Conservation (phyloP, 2,329 filamentous ascomycete genomes). For the Nigrospora osmanthi region DNA sequence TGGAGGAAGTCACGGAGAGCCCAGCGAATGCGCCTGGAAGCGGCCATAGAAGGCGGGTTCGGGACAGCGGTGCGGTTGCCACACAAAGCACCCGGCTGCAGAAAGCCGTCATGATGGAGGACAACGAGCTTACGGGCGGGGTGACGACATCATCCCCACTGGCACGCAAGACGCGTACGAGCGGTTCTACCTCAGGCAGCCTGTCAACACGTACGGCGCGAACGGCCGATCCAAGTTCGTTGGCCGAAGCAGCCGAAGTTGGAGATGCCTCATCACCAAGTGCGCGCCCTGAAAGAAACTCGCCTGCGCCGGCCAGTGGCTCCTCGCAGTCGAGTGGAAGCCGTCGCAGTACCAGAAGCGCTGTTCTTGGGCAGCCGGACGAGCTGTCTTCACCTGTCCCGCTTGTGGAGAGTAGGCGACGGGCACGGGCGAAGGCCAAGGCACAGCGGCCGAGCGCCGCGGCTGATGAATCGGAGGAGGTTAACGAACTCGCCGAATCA, state of each 20-base stretch:
- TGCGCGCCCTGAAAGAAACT: slow-evolving; percentile 10
- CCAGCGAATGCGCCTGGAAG: slow-evolving; percentile 48
- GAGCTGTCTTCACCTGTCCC: slow-evolving; percentile 17
- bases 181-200: slow-evolving; percentile 16
- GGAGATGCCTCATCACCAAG: slow-evolving; percentile 13
- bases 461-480: too few relatives aligned
- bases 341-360: slow-evolving; percentile 10
- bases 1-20: slow-evolving; percentile 44
- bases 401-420: slow-evolving; percentile 4
- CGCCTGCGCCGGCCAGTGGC: slow-evolving; percentile 8
- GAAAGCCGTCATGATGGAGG: slow-evolving; percentile 26
- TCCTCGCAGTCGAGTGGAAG: slow-evolving; percentile 16
- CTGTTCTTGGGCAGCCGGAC: slow-evolving; percentile 5
- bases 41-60: slow-evolving; percentile 36
- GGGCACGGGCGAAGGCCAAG: slow-evolving; percentile 3
- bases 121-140: slow-evolving; percentile 16
- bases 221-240: slow-evolving; percentile 9
- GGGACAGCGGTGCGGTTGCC: slow-evolving; percentile 21
- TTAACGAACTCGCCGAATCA: not conserved
- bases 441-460: not conserved
- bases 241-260: slow-evolving; percentile 7
- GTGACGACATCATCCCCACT: slow-evolving; percentile 34
- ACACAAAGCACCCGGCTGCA: slow-evolving; percentile 36
- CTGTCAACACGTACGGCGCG: slow-evolving; percentile 22
- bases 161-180: slow-evolving; percentile 30